Percentiles rank a stretch among this genome's conserved stretches.
phyloP scores from a whole-genome alignment of 768 basidiomycete species.

The Boletales sp. region DNA sequence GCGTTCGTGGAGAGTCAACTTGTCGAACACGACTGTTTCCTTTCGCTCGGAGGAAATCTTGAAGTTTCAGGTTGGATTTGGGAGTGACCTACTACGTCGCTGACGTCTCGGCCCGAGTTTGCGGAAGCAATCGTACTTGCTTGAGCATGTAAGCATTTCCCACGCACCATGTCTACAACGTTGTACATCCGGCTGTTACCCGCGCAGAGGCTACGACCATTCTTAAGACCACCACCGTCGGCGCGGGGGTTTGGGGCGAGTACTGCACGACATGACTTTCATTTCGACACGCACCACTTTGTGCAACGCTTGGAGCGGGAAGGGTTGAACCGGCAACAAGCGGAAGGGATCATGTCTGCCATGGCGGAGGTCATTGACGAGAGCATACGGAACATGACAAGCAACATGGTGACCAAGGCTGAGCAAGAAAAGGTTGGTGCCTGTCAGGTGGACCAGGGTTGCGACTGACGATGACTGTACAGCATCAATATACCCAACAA shows the following conservation, averaged over 20 bases:
- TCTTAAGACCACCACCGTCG: background rate
- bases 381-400: slow-evolving; percentile 92
- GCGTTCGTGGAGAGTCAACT: no score
- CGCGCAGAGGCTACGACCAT: slow-evolving; percentile 1
- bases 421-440: slow-evolving; percentile 88
- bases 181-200: slow-evolving; percentile 8
- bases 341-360: slow-evolving; percentile 95
- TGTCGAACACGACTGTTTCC: no score
- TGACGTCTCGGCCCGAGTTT: no score
- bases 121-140: no score
- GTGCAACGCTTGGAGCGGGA: slow-evolving; percentile 87
- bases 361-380: slow-evolving; percentile 98
- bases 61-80: no score
- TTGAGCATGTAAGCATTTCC: slow-evolving; percentile 7
- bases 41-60: no score
- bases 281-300: slow-evolving; percentile 95
- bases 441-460: background rate
- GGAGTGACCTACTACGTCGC: no score
- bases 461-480: slow-evolving; percentile 6
- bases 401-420: slow-evolving; percentile 92
- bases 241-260: slow-evolving; percentile 30
- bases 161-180: slow-evolving; percentile 20
- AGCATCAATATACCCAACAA: slow-evolving; percentile 93
- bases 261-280: slow-evolving; percentile 46
- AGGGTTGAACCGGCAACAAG: slow-evolving; percentile 86